A percentile compares a stretch with the other conserved stretches of the same genome.
Conservation (phyloP, 306 rosid genomes). For the Dalbergia cultrata region DNA sequence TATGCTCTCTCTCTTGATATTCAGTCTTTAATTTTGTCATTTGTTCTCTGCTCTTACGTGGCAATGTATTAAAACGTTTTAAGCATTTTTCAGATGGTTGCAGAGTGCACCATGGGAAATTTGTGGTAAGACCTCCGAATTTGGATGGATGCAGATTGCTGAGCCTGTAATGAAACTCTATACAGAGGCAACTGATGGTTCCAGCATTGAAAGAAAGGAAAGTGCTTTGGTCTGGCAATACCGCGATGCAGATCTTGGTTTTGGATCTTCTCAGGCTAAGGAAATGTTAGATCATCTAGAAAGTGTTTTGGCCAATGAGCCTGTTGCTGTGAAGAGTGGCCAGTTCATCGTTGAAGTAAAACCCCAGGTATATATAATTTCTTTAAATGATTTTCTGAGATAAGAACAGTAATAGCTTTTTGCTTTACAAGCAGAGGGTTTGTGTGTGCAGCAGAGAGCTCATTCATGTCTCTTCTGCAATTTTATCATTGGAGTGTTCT, state of each 20-base stretch:
- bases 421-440: slow-evolving; percentile 23
- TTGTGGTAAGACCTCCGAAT: slow-evolving; percentile 64
- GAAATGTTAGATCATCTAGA: slow-evolving; percentile 90
- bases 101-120: slow-evolving; percentile 66
- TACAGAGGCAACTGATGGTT: slow-evolving; percentile 90
- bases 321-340: slow-evolving; percentile 87
- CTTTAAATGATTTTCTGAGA: slow-evolving; percentile 30
- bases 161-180: slow-evolving; percentile 80
- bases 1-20: not conserved
- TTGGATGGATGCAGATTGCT: slow-evolving; percentile 85
- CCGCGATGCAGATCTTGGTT: slow-evolving; percentile 76
- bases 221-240: slow-evolving; percentile 91
- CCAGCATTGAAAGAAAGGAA: slow-evolving; percentile 76
- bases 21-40: slow-evolving; percentile 22
- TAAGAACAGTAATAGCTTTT: slow-evolving; percentile 16
- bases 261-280: slow-evolving; percentile 87
- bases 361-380: slow-evolving; percentile 70
- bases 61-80: slow-evolving; percentile 7
- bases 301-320: slow-evolving; percentile 87
- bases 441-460: slow-evolving; percentile 24
- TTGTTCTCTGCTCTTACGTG: slow-evolving; percentile 11
- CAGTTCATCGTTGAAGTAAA: slow-evolving; percentile 82
- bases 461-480: slow-evolving; percentile 11
- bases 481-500: not conserved
- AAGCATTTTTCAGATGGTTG: slow-evolving; percentile 63